These are phyloP conservation scores for Powellomyces hirtus DNA, from an alignment of 192 early-diverging fungal genomes.

Conservation along the genomic window DNA sequence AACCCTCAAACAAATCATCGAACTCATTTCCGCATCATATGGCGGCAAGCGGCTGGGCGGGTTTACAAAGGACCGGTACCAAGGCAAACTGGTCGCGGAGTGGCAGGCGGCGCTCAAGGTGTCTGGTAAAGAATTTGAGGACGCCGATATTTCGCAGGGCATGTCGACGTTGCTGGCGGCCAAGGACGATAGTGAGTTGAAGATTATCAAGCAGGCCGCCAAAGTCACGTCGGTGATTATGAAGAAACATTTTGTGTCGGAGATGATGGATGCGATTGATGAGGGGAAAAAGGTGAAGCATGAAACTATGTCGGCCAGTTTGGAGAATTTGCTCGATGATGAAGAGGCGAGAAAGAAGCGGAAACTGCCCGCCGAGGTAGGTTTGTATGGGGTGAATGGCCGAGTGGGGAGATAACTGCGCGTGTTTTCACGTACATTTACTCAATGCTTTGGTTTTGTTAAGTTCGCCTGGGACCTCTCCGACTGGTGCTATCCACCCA, in stretches of 20 bases:
- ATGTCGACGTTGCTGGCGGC: slow-evolving; percentile 71
- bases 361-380: slow-evolving; percentile 67
- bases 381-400: not conserved
- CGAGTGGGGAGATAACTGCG: not conserved
- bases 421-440: not conserved
- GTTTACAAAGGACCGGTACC: slow-evolving; percentile 71
- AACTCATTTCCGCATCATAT: slow-evolving; percentile 36
- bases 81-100: slow-evolving; percentile 74
- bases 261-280: slow-evolving; percentile 86
- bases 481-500: slow-evolving; percentile 92
- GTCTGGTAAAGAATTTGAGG: slow-evolving; percentile 48
- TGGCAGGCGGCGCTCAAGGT: slow-evolving; percentile 69
- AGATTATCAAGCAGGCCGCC: slow-evolving; percentile 69
- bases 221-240: slow-evolving; percentile 72
- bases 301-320: slow-evolving; percentile 69
- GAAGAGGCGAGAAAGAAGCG: slow-evolving; percentile 66
- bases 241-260: slow-evolving; percentile 81
- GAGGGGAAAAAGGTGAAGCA: slow-evolving; percentile 84
- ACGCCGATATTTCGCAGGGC: slow-evolving; percentile 70
- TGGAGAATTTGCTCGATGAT: slow-evolving; percentile 67
- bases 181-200: slow-evolving; percentile 90
- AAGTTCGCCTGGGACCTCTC: slow-evolving; percentile 59
- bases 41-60: slow-evolving; percentile 66
- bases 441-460: not conserved
- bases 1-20: slow-evolving; percentile 56